These are phyloP conservation scores for Lactifluus rugatus DNA, from an alignment of 768 basidiomycete species.

Conservation along the genomic window DNA sequence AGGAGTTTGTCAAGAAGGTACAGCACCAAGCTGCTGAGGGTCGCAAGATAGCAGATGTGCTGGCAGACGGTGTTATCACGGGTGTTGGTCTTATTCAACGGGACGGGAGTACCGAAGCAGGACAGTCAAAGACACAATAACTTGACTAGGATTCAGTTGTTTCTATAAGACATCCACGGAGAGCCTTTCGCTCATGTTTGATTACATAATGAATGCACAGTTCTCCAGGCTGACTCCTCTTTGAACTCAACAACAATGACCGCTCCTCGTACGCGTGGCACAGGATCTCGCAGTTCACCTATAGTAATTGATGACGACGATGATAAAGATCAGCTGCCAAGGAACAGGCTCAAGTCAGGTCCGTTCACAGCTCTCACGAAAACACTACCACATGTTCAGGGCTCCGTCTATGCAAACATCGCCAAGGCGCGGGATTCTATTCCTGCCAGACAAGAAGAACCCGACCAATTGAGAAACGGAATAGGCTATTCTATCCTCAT, in stretches of 20 bases:
- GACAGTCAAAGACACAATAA: constrained; percentile 3
- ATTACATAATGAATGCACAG: constrained; percentile 5
- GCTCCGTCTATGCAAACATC: background rate
- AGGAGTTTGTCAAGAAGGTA: constrained; percentile 60
- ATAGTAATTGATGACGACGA: constrained; percentile 20
- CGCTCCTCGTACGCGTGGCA: background rate
- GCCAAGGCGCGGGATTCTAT: background rate
- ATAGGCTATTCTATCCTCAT: constrained; percentile 17
- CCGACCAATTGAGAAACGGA: background rate
- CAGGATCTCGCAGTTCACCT: constrained; percentile 16
- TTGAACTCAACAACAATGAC: constrained; percentile 2
- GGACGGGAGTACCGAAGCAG: constrained; percentile 22
- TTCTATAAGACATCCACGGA: too few relatives aligned
- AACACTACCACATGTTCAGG: background rate
- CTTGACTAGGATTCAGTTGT: background rate
- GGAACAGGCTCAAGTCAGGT: background rate
- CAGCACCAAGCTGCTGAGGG: constrained; percentile 58
- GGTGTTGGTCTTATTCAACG: constrained; percentile 68
- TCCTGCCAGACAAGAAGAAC: background rate
- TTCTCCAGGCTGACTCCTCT: background rate
- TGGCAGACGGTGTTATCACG: constrained; percentile 64
- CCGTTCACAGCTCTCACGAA: background rate
- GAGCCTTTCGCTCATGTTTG: too few relatives aligned
- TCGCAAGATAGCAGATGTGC: constrained; percentile 58
- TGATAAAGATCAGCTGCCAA: background rate